Evolutionary conservation across 495 filamentous ascomycete species (phyloP).

Genomic region (Hyaloscypha finlandica): DNA sequence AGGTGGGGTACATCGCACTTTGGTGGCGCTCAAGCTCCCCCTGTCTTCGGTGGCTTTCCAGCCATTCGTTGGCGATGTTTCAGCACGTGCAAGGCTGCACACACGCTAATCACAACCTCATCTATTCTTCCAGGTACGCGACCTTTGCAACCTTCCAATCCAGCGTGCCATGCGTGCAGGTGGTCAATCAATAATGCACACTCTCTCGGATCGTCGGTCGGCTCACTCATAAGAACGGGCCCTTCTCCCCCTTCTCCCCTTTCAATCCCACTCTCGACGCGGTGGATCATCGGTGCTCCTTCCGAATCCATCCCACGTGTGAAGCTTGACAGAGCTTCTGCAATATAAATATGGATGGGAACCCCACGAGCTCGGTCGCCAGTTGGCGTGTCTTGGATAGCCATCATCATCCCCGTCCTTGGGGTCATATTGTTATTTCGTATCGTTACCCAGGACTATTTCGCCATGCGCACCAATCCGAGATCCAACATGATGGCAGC

Average conservation of each 20-base stretch:
- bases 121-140: background rate
- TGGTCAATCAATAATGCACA: background rate
- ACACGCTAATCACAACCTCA: background rate
- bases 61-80: constrained; percentile 7
- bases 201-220: background rate
- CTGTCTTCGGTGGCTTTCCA: background rate
- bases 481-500: constrained; percentile 22
- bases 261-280: background rate
- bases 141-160: background rate
- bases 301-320: constrained; percentile 6
- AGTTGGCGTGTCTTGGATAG: constrained; percentile 17
- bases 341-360: constrained; percentile 30
- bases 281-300: background rate
- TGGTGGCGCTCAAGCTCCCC: no score
- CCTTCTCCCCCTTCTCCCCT: background rate
- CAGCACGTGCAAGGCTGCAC: constrained; percentile 2
- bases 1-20: no score
- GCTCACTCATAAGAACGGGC: background rate
- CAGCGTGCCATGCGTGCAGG: background rate
- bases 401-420: constrained; percentile 21
- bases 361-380: constrained; percentile 8
- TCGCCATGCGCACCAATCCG: constrained; percentile 24
- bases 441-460: constrained; percentile 17
- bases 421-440: constrained; percentile 16
- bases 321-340: constrained; percentile 10